Conservation (phyloP, 192 early-diverging fungal genomes). For the Kappamyces sp. region DNA sequence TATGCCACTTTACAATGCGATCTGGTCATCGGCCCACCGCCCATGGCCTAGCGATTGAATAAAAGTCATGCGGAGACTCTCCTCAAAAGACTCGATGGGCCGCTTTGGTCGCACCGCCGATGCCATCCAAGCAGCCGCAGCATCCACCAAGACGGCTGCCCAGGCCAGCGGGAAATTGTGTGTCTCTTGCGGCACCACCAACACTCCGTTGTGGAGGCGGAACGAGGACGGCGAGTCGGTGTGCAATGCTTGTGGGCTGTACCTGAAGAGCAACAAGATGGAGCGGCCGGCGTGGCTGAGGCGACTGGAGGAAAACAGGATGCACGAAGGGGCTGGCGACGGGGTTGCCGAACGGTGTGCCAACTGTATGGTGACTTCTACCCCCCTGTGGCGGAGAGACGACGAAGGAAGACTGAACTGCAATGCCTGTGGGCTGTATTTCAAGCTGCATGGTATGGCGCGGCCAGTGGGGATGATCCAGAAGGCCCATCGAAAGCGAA, state of each 20-base stretch:
- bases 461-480: slow-evolving; percentile 66
- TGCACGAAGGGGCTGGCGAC: no score
- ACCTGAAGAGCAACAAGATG: slow-evolving; percentile 34
- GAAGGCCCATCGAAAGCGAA: no score
- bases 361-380: slow-evolving; percentile 28
- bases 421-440: slow-evolving; percentile 91
- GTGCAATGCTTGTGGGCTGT: slow-evolving; percentile 87
- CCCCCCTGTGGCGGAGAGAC: slow-evolving; percentile 84
- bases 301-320: no score
- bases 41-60: no score
- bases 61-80: no score
- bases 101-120: no score
- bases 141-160: no score
- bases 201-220: slow-evolving; percentile 46
- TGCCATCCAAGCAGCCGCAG: no score
- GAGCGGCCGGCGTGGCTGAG: background rate
- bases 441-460: slow-evolving; percentile 71
- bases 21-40: no score
- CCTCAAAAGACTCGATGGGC: no score
- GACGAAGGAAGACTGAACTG: slow-evolving; percentile 79
- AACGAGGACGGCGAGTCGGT: slow-evolving; percentile 50
- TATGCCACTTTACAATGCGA: no score
- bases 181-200: slow-evolving; percentile 63
- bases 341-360: slow-evolving; percentile 8
- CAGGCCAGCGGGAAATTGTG: slow-evolving; percentile 8